Evolutionary conservation across 306 rosid species (phyloP).

Genomic region (Dryas drummondii): DNA sequence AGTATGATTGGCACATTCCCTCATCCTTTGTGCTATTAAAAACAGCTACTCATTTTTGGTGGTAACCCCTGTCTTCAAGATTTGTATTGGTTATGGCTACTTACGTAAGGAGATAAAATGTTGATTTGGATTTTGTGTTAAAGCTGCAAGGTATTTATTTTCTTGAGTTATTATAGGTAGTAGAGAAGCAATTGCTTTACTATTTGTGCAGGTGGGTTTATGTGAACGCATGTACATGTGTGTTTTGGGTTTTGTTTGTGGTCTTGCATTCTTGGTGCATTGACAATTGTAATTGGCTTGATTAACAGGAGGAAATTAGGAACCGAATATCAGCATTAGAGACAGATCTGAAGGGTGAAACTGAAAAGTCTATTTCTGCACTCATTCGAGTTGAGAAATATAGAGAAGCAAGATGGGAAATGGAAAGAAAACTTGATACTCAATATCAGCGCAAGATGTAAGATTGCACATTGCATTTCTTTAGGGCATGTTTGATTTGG

Average conservation of each 20-base stretch:
- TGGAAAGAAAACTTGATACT: slow-evolving; percentile 71
- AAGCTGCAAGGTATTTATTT: neutral
- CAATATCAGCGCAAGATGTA: slow-evolving; percentile 84
- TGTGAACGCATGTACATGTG: neutral
- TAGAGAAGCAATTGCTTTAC: neutral
- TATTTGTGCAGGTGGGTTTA: neutral
- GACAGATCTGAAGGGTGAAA: slow-evolving; percentile 52
- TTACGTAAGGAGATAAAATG: neutral
- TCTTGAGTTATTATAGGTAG: neutral
- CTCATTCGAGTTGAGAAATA: slow-evolving; percentile 59
- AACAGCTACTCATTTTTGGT: neutral
- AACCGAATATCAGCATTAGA: slow-evolving; percentile 61
- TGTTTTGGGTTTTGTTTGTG: neutral
- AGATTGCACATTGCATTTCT: slow-evolving; percentile 29
- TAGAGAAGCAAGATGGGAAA: slow-evolving; percentile 72
- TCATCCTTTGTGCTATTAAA: neutral
- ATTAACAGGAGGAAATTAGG: slow-evolving; percentile 76
- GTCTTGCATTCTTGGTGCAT: slow-evolving; percentile 2
- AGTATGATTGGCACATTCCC: neutral
- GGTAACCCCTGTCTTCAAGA: slow-evolving; percentile 1
- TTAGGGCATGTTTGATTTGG: neutral
- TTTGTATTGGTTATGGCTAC: neutral
- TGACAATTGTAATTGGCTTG: slow-evolving; percentile 3
- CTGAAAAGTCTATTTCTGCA: slow-evolving; percentile 53
- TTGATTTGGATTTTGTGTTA: neutral